Conservation (phyloP, 441 rosid species). For the Euphorbia schlechtendalii region DNA sequence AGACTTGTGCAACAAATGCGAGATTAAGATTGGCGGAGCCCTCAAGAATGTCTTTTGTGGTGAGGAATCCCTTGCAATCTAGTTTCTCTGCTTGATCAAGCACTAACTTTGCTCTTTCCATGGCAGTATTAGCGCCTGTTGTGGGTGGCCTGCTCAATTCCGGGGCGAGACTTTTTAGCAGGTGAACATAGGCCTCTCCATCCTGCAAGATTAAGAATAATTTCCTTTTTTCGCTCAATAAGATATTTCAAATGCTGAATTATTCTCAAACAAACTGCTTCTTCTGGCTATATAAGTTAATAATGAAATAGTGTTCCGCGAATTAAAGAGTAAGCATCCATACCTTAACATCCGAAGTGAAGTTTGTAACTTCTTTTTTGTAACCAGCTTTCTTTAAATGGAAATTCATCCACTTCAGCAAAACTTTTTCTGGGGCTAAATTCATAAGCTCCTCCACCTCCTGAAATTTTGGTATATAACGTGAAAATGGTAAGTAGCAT, state of each 20-base stretch:
- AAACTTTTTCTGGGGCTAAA: conserved; percentile 89
- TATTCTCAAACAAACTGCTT: no score
- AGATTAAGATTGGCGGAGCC: conserved; percentile 98
- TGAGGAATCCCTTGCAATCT: conserved; percentile 78
- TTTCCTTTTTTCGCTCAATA: not conserved
- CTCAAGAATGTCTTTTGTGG: conserved; percentile 85
- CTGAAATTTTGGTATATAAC: conserved; percentile 33
- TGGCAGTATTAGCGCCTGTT: conserved; percentile 55
- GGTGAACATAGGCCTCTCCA: conserved; percentile 94
- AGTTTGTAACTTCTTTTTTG: conserved; percentile 77
- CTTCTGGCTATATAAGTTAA: not conserved
- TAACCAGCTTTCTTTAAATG: conserved; percentile 97
- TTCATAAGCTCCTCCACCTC: conserved; percentile 94
- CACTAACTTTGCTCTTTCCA: conserved; percentile 71
- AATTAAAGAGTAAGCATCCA: conserved; percentile 15
- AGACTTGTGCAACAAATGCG: conserved; percentile 93
- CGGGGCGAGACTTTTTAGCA: conserved; percentile 94
- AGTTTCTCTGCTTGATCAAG: conserved; percentile 93
- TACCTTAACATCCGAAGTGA: conserved; percentile 96
- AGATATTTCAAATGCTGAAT: not conserved
- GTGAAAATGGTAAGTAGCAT: not conserved
- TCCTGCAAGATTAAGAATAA: no score
- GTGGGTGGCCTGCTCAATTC: conserved; percentile 54
- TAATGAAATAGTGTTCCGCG: no score
- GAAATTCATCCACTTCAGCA: conserved; percentile 97